Conservation (phyloP, 2,329 filamentous ascomycete genomes). For the Sphaerulina vaccinii region DNA sequence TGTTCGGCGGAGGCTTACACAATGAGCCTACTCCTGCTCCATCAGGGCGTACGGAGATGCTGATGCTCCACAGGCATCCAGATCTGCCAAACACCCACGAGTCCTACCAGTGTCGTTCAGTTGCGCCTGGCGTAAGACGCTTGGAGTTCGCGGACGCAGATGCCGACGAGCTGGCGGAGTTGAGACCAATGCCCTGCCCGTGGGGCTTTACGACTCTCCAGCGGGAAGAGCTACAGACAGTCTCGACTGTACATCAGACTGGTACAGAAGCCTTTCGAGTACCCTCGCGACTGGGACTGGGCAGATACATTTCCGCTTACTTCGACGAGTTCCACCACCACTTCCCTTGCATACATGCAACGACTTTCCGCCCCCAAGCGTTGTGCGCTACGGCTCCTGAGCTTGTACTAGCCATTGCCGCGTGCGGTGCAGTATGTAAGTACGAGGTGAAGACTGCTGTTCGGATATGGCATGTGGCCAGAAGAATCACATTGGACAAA, state of each 20-base stretch:
- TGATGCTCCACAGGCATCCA: conserved; percentile 3
- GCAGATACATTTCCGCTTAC: conserved; percentile 7
- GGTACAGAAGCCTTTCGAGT: neutral
- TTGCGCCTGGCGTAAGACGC: neutral
- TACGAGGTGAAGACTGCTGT: conserved; percentile 4
- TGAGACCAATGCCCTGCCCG: conserved; percentile 9
- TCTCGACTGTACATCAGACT: neutral
- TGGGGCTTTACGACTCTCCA: conserved; percentile 1
- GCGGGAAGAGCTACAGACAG: neutral
- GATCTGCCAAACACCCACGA: neutral
- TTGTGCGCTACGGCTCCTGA: conserved; percentile 4
- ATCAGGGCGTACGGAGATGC: neutral
- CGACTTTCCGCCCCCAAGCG: conserved; percentile 5
- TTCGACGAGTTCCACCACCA: conserved; percentile 12
- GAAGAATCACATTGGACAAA: neutral
- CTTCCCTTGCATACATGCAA: conserved; percentile 4
- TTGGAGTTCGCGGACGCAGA: conserved; percentile 5
- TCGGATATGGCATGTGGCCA: conserved; percentile 1
- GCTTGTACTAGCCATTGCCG: conserved; percentile 4
- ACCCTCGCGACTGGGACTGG: conserved; percentile 2
- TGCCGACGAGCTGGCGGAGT: conserved; percentile 6
- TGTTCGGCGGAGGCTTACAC: conserved; percentile 1
- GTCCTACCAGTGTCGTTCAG: neutral
- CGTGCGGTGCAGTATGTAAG: conserved; percentile 6
- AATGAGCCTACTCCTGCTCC: neutral